Base-by-base conservation (phyloP, 345 rosid species). In the Kandelia obovata region DNA sequence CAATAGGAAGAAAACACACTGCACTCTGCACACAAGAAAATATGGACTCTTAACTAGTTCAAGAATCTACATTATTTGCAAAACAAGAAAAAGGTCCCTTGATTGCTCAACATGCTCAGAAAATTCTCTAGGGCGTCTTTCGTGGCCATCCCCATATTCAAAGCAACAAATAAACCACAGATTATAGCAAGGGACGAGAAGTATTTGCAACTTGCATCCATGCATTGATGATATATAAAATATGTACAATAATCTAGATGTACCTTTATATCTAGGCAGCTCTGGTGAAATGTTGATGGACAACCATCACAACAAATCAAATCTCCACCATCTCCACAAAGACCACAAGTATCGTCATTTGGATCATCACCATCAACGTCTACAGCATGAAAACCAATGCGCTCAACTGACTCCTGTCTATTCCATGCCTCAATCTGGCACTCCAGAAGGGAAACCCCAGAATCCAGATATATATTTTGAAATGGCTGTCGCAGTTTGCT, bases 221-320 rank as follows among this genome's bases (percentile, higher is more conserved):
- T 1, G 59, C 11, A 56, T 7, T 4, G 59, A 23, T 26, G 58
- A 56, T 56, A 25, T 21, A 10, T 17, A 56, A 23, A 64, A 8
- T 27, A 52, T 11, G 11, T 6, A 61, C 21, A 37, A 21, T 34
- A 34, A 34, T 34, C 1, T 1, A 57, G 30, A 63, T 31, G 4
- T 47, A 77, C 80, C 80, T 67, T 15, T 49, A 77, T 72, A 23
- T 58, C 80, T 7, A 77, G 67, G 72, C 80, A 77, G 76, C 70
- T 77, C 66, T 31, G 73, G 63, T 77, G 80, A 72, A 67, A 77
- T 35, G 80, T 77, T 30, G 80, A 77, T 7, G 80, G 80, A 53
- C 80, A 77, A 60, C 66, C 65, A 77, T 77, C 80, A 72, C 80
- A 77, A 46, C 80, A 77, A 5, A 77, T 77, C 76, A 77, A 72